Base-by-base conservation (phyloP, 1,284 basidiomycete species). In the Ustilago lituana region DNA sequence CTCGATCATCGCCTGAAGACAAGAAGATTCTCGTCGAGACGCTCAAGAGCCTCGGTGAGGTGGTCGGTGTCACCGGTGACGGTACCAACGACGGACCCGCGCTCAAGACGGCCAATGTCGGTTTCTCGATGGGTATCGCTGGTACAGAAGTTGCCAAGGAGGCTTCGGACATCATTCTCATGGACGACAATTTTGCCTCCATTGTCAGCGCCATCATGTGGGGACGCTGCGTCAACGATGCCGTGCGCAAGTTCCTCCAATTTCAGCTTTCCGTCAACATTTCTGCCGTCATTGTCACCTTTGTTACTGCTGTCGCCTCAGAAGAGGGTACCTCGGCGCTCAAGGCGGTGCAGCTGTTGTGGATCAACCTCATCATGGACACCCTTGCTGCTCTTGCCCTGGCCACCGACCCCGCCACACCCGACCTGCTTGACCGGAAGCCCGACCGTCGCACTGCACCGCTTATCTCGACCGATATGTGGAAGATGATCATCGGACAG, bases 71-170 rank as follows among this genome's bases (percentile, higher is more conserved):
- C 41, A 98, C 96, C 23, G 96, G 96, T 62, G 96, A 98, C 77
- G 95, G 96, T 73, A 97, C 94, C 26, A 98, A 98, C 82, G 95
- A 98, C 79, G 95, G 93, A 0, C 94, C 95, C 33, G 94, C 95
- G 10, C 88, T 98, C 76, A 98, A 96, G 86, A 91, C 92, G 3
- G 80, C 80, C 57, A 79, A 81, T 48, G 74, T 80, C 38, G 80
- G 80, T 38, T 82, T 74, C 52, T 77, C 81, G 56, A 99, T 99
- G 96, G 96, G 96, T 81, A 93, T 99, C 73, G 90, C 94, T 36
- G 96, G 96, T 33, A 98, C 96, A 2, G 96, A 99, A 82, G 94
- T 98, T 20, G 96, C 96, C 49, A 98, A 98, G 84, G 94, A 98
- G 83, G 96, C 96, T 2, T 97, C 94, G 9, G 96, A 98, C 80